A percentile compares a stretch with the other conserved stretches of the same genome.
phyloP scores from a whole-genome alignment of 345 rosid species.

The Citrus maxima region DNA sequence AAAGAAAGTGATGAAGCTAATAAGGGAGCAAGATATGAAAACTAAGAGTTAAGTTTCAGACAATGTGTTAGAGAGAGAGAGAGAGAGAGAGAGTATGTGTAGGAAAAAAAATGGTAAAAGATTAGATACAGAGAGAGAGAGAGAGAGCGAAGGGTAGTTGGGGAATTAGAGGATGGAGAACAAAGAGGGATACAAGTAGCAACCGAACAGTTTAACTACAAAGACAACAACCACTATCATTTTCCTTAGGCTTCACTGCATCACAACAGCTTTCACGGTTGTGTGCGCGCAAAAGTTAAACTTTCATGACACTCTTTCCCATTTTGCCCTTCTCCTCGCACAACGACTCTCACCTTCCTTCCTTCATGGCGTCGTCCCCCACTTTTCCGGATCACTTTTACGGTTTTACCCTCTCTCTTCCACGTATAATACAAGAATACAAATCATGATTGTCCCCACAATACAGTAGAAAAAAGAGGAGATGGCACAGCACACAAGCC shows the following conservation, averaged over 20 bases:
- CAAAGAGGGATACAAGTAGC: constrained; percentile 4
- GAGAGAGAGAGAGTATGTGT: not conserved
- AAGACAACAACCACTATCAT: constrained; percentile 58
- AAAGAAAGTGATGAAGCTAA: constrained; percentile 34
- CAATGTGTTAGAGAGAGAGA: constrained; percentile 18
- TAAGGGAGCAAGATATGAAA: not conserved
- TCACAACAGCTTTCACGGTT: constrained; percentile 16
- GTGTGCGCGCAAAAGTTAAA: not conserved
- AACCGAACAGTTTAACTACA: constrained; percentile 32
- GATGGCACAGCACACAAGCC: constrained; percentile 35
- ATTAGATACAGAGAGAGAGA: not conserved
- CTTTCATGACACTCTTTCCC: constrained; percentile 53
- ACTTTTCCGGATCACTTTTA: constrained; percentile 1
- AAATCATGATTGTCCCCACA: constrained; percentile 27
- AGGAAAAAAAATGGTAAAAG: constrained; percentile 2
- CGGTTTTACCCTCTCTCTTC: constrained; percentile 14
- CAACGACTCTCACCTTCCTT: constrained; percentile 11
- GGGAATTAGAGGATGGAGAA: constrained; percentile 28
- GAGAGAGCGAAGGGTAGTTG: constrained; percentile 40
- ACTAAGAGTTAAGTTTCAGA: constrained; percentile 25
- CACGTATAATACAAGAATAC: not conserved
- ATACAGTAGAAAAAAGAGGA: constrained; percentile 16
- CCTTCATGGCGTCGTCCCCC: not conserved
- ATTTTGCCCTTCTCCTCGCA: constrained; percentile 23
- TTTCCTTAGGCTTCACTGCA: constrained; percentile 72